These are phyloP conservation scores for Puccinia horiana DNA, from an alignment of 1,284 basidiomycete genomes.

Conservation along the genomic window DNA sequence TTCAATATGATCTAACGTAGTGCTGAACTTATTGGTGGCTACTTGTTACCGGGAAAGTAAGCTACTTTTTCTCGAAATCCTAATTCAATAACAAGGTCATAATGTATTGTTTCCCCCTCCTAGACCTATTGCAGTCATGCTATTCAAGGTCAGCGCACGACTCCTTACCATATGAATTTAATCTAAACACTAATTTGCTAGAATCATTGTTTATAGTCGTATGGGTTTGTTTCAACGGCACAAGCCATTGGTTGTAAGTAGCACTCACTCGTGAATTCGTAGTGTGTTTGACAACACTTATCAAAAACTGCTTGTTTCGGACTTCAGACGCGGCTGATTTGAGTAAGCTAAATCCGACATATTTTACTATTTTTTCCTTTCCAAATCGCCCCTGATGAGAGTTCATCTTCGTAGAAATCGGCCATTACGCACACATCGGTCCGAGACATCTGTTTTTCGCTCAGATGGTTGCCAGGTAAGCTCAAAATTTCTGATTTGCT, in stretches of 20 bases:
- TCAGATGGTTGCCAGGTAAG: slow-evolving; percentile 40
- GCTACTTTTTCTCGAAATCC: neutral
- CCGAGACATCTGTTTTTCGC: slow-evolving; percentile 46
- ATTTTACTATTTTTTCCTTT: neutral
- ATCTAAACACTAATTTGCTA: neutral
- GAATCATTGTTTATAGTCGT: slow-evolving; percentile 23
- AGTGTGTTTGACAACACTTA: neutral
- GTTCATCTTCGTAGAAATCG: slow-evolving; percentile 31
- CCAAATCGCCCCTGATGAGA: neutral
- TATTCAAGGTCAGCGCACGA: slow-evolving; percentile 34
- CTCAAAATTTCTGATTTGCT: neutral
- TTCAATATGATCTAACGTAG: neutral
- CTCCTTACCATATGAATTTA: neutral
- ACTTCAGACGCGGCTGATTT: slow-evolving; percentile 40
- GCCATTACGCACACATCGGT: slow-evolving; percentile 43
- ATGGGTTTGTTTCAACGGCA: slow-evolving; percentile 43
- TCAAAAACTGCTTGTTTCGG: neutral
- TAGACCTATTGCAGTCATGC: slow-evolving; percentile 45
- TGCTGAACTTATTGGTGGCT: slow-evolving; percentile 43
- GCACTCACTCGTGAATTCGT: neutral
- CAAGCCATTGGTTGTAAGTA: slow-evolving; percentile 47
- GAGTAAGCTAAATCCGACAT: neutral
- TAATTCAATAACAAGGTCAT: neutral
- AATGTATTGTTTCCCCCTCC: neutral
- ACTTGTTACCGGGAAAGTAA: slow-evolving; percentile 42